Base-by-base conservation (phyloP, 257 asterid species). In the Salvia rosmarinus region DNA sequence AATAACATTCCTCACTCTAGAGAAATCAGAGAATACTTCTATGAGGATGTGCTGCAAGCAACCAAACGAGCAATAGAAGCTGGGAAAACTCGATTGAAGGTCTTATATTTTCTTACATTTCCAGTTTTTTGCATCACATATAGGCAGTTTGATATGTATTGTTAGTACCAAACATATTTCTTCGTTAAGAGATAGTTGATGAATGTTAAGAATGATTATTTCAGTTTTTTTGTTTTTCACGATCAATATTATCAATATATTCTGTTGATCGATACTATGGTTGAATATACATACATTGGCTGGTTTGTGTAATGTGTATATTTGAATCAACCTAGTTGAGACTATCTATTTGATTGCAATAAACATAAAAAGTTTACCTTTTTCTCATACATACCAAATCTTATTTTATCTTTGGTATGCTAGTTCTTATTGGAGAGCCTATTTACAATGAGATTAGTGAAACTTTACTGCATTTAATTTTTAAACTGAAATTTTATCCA, bases 1-100 rank as follows among this genome's bases (percentile, higher is more conserved):
- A 93, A 93, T 78, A 90, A 90, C 75, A 93, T 93, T 84, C 98
- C 98, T 73, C 98, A 90, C 82, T 90, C 98, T 19, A 85, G 92
- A 87, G 98, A 93, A 81, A 93, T 93, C 81, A 85, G 98, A 84
- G 80, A 84, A 72, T 90, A 93, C 77, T 93, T 93, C 75, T 93
- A 93, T 63, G 83, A 85, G 40, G 98, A 90, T 80, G 96, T 90
- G 77, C 79, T 89, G 80, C 92, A 80, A 79, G 96, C 97, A 70
- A 87, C 97, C 40, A 80, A 85, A 77, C 84, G 89, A 75, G 97
- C 98, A 51, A 32, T 93, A 76, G 79, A 79, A 70, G 88, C 84
- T 73, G 98, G 98, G 64, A 93, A 90, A 87, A 87, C 92, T 79
- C 85, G 95, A 64, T 32, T 93, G 70, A 90, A 90, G 97, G 98